Base-by-base conservation (phyloP, 352 stramenopile species). In the Phytophthora boehmeriae region DNA sequence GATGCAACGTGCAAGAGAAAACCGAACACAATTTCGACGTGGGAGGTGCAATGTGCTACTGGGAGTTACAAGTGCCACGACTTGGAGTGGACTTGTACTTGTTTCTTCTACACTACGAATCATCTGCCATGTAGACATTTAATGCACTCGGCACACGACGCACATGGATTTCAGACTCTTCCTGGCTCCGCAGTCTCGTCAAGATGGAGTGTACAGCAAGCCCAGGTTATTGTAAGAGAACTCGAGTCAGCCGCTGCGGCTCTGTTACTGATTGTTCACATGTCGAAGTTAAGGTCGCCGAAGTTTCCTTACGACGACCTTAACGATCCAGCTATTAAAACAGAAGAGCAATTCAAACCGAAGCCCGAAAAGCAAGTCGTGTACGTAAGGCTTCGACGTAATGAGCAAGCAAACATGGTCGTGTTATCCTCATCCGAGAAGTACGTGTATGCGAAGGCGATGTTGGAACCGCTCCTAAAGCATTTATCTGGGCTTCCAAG, bases 1-100 rank as follows among this genome's bases (percentile, higher is more conserved):
- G 55, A 25, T 11, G 51, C 28, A 79, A 70, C n/a, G 61, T 66
- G 45, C 61, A 70, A 52, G 36, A 56, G 20, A 66, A 59, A 38
- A 20, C 39, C 25, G 67, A 17, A n/a, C 9, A 34, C 23, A 3
- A 9, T 53, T 41, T 62, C 51, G 10, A 10, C 5, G 14, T 67
- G 50, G 51, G 59, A 66, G 25, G 39, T 66, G 13, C 28, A 38
- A 4, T 30, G 22, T 8, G 41, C 30, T 5, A 51, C 35, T 10
- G n/a, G 32, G 30, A 46, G 17, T 0, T 64, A 23, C 20, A 4
- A 11, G n/a, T 58, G 47, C 19, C 16, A 64, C 14, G 16, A 48
- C 42, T n/a, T 48, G 10, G 20, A 48, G 42, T 48, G 42, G 42
- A 48, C 19, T 16, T 48, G 42, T 32, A 34, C 42, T 4, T 48